These are phyloP conservation scores for Mycogone perniciosa DNA, from an alignment of 2,329 filamentous ascomycete species.

Conservation along the genomic window DNA sequence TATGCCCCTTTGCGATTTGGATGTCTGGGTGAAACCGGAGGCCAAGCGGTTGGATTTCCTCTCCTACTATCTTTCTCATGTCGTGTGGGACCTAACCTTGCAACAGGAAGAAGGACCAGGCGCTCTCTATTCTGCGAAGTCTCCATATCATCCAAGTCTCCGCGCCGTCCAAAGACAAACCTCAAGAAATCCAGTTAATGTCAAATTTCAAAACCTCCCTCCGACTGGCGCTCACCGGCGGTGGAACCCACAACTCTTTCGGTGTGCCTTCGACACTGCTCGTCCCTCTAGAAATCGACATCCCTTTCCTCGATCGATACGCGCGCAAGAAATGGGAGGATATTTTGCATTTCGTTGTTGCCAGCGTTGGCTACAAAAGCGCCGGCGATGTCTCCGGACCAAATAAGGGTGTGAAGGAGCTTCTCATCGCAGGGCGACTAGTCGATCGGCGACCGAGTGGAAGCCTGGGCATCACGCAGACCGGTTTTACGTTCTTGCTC, in stretches of 20 bases:
- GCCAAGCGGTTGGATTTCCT: conserved; percentile 33
- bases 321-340: conserved; percentile 90
- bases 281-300: conserved; percentile 56
- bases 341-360: conserved; percentile 92
- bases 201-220: conserved; percentile 78
- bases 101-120: conserved; percentile 70
- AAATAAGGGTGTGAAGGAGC: conserved; percentile 73
- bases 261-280: conserved; percentile 71
- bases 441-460: conserved; percentile 61
- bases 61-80: background rate
- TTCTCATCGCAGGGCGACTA: conserved; percentile 73
- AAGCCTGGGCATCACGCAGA: conserved; percentile 77
- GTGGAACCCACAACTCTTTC: conserved; percentile 80
- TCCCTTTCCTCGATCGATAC: conserved; percentile 74
- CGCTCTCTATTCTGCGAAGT: conserved; percentile 70
- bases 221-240: conserved; percentile 79
- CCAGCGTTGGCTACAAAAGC: conserved; percentile 54
- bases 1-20: conserved; percentile 71
- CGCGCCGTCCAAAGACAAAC: conserved; percentile 51
- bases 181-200: conserved; percentile 68
- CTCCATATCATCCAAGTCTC: conserved; percentile 76
- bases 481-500: conserved; percentile 88
- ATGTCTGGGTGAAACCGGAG: conserved; percentile 73
- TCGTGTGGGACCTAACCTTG: background rate
- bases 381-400: conserved; percentile 46